A percentile compares a stretch with the other conserved stretches of the same genome.
These are phyloP conservation scores for Vanilla planifolia DNA, from an alignment of 106 monocot species.

Conservation along the genomic window DNA sequence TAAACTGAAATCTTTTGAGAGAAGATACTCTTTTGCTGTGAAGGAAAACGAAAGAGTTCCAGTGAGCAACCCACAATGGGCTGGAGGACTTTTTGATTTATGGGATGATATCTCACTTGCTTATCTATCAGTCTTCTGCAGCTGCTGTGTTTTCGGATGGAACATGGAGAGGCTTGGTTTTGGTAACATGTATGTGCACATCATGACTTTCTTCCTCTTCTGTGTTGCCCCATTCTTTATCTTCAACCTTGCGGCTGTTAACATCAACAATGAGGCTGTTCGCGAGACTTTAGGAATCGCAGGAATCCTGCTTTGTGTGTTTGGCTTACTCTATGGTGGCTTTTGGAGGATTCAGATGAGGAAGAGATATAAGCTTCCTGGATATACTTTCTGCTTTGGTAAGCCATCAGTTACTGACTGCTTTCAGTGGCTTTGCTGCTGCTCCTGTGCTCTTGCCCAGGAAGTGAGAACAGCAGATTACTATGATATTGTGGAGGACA, in stretches of 20 bases:
- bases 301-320: slow-evolving; percentile 44
- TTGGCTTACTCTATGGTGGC: slow-evolving; percentile 65
- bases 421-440: slow-evolving; percentile 62
- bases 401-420: slow-evolving; percentile 39
- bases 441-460: slow-evolving; percentile 62
- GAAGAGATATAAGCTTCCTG: slow-evolving; percentile 48
- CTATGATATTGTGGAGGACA: slow-evolving; percentile 44
- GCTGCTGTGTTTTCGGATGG: slow-evolving; percentile 69
- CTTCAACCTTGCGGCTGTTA: slow-evolving; percentile 53
- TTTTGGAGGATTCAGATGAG: slow-evolving; percentile 83
- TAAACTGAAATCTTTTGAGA: slow-evolving; percentile 28
- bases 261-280: slow-evolving; percentile 38
- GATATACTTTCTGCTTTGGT: slow-evolving; percentile 30
- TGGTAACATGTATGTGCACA: slow-evolving; percentile 69
- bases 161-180: slow-evolving; percentile 74
- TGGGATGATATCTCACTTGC: slow-evolving; percentile 42
- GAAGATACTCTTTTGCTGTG: slow-evolving; percentile 49
- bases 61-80: slow-evolving; percentile 40
- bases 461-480: slow-evolving; percentile 51
- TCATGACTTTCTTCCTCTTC: slow-evolving; percentile 48
- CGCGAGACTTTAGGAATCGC: slow-evolving; percentile 36
- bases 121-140: slow-evolving; percentile 56
- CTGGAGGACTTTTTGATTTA: slow-evolving; percentile 44
- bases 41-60: slow-evolving; percentile 13
- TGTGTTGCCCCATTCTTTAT: slow-evolving; percentile 56